phyloP scores from a whole-genome alignment of 225 moss, liverwort and hornwort species.

The Marchantia polymorpha region DNA sequence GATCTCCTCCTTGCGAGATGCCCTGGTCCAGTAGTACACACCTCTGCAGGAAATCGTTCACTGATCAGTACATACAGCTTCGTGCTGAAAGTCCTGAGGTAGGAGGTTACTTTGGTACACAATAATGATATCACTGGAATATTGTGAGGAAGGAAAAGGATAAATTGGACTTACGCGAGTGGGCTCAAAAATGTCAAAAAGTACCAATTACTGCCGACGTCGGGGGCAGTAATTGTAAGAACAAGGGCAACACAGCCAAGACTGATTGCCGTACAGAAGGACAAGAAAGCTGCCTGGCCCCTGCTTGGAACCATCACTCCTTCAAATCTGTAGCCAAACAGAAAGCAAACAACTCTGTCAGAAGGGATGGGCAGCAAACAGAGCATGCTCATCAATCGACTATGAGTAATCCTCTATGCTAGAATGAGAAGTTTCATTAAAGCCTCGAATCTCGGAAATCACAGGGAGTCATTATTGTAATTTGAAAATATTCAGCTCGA shows the following conservation, averaged over 20 bases:
- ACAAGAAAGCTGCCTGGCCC: slow-evolving; percentile 93
- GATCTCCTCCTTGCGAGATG: slow-evolving; percentile 86
- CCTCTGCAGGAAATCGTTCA: slow-evolving; percentile 49
- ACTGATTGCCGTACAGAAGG: slow-evolving; percentile 90
- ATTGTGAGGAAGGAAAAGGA: no score
- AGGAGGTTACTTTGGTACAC: no score
- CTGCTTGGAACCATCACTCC: slow-evolving; percentile 92
- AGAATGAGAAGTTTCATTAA: no score
- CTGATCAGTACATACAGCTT: background rate
- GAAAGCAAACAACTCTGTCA: background rate
- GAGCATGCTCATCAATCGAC: no score
- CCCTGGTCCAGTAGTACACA: slow-evolving; percentile 91
- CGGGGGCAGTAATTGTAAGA: slow-evolving; percentile 84
- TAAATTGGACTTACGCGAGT: slow-evolving; percentile 65
- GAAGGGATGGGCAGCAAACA: no score
- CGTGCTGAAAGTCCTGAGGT: no score
- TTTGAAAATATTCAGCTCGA: no score
- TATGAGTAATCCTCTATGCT: no score
- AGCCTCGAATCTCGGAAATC: no score
- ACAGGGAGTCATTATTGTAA: no score
- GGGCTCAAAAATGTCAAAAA: slow-evolving; percentile 81
- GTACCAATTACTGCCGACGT: slow-evolving; percentile 83
- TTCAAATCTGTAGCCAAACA: slow-evolving; percentile 68
- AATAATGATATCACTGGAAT: no score
- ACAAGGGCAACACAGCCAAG: slow-evolving; percentile 87